phyloP scores from a whole-genome alignment of 176 grass and related monocot species.

The Phoenix roebelenii region DNA sequence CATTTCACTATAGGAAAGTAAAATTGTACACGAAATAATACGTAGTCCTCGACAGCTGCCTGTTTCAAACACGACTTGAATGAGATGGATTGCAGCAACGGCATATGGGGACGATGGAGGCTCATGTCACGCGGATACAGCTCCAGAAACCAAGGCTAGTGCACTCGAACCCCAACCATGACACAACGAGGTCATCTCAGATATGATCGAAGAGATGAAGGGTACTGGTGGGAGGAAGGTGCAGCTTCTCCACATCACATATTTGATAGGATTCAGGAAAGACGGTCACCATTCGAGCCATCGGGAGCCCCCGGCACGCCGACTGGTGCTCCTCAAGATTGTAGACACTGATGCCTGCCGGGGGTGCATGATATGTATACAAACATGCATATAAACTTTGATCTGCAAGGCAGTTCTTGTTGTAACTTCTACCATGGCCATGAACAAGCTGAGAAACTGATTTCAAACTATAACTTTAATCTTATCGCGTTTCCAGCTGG shows the following conservation, averaged over 20 bases:
- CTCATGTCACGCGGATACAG: constrained; percentile 4
- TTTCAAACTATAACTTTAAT: no score
- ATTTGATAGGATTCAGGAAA: constrained; percentile 23
- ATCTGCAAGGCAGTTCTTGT: no score
- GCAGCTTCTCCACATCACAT: constrained; percentile 24
- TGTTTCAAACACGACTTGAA: not conserved
- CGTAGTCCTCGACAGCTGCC: not conserved
- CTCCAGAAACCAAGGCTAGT: constrained; percentile 3
- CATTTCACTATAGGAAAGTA: no score
- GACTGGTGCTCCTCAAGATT: constrained; percentile 22
- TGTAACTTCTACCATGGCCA: no score
- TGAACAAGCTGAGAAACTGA: no score
- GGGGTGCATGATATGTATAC: constrained; percentile 21
- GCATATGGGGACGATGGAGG: constrained; percentile 28
- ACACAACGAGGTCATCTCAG: constrained; percentile 12
- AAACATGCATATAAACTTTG: no score
- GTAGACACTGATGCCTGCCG: constrained; percentile 37
- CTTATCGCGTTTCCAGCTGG: no score
- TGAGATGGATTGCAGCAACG: constrained; percentile 14
- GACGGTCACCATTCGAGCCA: constrained; percentile 33
- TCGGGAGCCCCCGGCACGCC: constrained; percentile 19
- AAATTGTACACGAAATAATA: no score
- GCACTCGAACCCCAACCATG: constrained; percentile 18
- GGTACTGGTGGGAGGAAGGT: constrained; percentile 6
- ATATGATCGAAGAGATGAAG: constrained; percentile 15